A percentile compares a stretch with the other conserved stretches of the same genome.
Conservation (phyloP, 1,284 basidiomycete genomes). For the Tremellales sp. region DNA sequence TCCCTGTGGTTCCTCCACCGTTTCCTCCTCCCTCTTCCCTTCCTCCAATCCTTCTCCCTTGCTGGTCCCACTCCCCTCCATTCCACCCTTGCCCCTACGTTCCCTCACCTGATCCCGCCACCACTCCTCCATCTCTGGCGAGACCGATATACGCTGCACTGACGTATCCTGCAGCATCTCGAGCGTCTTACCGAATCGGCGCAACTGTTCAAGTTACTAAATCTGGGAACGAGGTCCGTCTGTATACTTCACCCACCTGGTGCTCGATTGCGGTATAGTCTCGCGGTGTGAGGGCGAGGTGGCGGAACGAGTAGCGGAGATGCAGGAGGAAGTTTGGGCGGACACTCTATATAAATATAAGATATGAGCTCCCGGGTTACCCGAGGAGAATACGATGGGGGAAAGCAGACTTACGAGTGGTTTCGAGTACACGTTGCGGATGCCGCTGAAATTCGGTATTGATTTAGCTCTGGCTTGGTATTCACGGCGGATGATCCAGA, state of each 20-base stretch:
- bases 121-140: slow-evolving; percentile 44
- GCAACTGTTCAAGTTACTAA: slow-evolving; percentile 30
- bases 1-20: neutral
- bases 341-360: slow-evolving; percentile 17
- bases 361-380: too few species aligned
- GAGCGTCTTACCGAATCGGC: slow-evolving; percentile 41
- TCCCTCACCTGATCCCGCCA: slow-evolving; percentile 27
- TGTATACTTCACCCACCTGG: slow-evolving; percentile 32
- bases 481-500: neutral
- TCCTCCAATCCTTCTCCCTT: slow-evolving; percentile 1
- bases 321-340: slow-evolving; percentile 43
- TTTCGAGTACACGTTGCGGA: slow-evolving; percentile 38
- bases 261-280: slow-evolving; percentile 50
- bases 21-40: slow-evolving; percentile 1
- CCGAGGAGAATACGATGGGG: too few species aligned
- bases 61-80: neutral
- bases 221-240: neutral
- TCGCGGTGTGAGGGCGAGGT: slow-evolving; percentile 39
- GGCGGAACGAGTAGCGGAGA: slow-evolving; percentile 45
- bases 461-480: slow-evolving; percentile 2
- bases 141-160: slow-evolving; percentile 39
- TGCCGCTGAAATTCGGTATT: slow-evolving; percentile 24
- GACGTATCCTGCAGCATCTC: slow-evolving; percentile 43
- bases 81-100: neutral
- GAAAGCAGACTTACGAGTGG: slow-evolving; percentile 20